These are phyloP conservation scores for Saccharum officinarum DNA, from an alignment of 176 grass and related monocot genomes.

Conservation along the genomic window DNA sequence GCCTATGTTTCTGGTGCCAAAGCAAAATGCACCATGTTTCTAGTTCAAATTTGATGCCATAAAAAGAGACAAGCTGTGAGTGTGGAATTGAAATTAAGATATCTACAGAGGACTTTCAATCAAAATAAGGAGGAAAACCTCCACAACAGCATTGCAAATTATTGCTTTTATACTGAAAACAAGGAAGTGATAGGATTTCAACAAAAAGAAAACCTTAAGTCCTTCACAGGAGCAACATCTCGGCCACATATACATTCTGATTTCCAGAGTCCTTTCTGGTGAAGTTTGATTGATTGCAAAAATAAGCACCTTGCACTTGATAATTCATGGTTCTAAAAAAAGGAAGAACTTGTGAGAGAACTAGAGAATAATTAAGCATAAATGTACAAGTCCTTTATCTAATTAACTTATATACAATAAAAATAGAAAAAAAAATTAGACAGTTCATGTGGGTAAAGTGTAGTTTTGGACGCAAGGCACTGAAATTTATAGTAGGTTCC, in stretches of 20 bases:
- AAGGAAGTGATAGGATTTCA: background rate
- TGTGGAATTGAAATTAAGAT: constrained; percentile 1
- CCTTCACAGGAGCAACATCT: constrained; percentile 38
- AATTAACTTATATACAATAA: background rate
- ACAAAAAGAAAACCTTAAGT: constrained; percentile 45
- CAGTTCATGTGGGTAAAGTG: background rate
- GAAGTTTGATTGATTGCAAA: constrained; percentile 66
- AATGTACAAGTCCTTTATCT: constrained; percentile 14
- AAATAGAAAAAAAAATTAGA: background rate
- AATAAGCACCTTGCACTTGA: constrained; percentile 48
- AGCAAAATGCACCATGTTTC: constrained; percentile 16
- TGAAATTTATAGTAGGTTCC: background rate
- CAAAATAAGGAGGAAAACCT: constrained; percentile 6
- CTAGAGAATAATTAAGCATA: constrained; percentile 20
- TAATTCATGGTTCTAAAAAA: constrained; percentile 33
- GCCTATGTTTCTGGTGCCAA: background rate
- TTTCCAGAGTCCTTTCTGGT: constrained; percentile 77
- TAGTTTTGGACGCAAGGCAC: background rate
- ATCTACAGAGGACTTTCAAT: background rate
- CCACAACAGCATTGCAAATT: background rate
- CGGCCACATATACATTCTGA: constrained; percentile 72
- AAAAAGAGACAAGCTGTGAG: background rate
- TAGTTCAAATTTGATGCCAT: constrained; percentile 1
- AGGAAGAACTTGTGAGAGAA: background rate
- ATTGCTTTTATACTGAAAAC: background rate